These are phyloP conservation scores for Magnolia officinalis DNA, from an alignment of 164 flowering plant genomes.

Conservation along the genomic window DNA sequence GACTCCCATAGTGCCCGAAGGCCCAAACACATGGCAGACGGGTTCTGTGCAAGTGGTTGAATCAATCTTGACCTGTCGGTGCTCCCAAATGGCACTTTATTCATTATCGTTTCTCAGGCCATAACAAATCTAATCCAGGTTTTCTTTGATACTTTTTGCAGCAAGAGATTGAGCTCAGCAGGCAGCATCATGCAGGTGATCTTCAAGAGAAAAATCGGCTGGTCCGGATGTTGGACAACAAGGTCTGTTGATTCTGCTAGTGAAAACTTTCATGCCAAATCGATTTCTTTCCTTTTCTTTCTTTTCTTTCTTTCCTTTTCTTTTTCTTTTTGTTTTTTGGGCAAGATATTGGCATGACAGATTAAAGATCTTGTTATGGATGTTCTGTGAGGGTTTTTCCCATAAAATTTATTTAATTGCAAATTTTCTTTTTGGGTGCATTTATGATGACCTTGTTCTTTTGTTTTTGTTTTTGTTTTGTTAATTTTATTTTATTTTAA, in stretches of 20 bases:
- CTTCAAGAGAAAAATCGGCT: conserved; percentile 76
- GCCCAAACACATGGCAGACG: too few relatives aligned
- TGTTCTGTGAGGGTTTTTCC: neutral
- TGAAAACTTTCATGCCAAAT: neutral
- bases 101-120: neutral
- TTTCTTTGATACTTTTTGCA: conserved; percentile 28
- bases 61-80: too few relatives aligned
- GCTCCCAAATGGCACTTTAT: too few relatives aligned
- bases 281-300: neutral
- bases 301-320: too few relatives aligned
- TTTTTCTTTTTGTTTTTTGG: too few relatives aligned
- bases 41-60: too few relatives aligned
- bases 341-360: too few relatives aligned
- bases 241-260: conserved; percentile 39
- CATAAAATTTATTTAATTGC: too few relatives aligned
- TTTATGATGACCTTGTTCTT: too few relatives aligned
- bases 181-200: conserved; percentile 79
- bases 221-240: conserved; percentile 59
- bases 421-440: neutral
- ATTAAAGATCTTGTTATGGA: too few relatives aligned
- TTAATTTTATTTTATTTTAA: neutral
- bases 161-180: conserved; percentile 80
- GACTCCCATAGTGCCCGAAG: too few relatives aligned
- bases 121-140: neutral
- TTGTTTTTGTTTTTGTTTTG: too few relatives aligned